These are phyloP conservation scores for Colletotrichum caudatum DNA, from an alignment of 2,329 filamentous ascomycete species.

Conservation along the genomic window DNA sequence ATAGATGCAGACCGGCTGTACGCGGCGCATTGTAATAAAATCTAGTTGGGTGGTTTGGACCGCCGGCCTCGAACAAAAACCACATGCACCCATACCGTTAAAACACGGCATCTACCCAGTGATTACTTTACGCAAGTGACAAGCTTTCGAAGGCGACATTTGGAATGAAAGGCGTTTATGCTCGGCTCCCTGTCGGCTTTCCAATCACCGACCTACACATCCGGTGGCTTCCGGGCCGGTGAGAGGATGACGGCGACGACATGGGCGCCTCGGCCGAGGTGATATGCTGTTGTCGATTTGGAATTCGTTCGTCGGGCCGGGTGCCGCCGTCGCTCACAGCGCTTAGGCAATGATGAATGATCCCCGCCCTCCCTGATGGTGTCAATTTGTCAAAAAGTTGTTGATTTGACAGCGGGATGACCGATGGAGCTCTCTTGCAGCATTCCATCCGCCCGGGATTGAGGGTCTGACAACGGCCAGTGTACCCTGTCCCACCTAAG, in stretches of 20 bases:
- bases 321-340: slow-evolving; percentile 1
- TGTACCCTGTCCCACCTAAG: neutral
- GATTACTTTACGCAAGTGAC: neutral
- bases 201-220: neutral
- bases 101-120: neutral
- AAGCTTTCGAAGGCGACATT: neutral
- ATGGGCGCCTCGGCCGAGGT: slow-evolving; percentile 20
- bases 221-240: slow-evolving; percentile 12
- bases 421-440: neutral
- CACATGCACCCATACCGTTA: neutral
- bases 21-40: neutral
- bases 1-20: neutral
- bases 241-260: neutral
- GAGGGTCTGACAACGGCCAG: neutral
- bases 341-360: neutral
- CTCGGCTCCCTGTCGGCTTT: neutral
- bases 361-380: neutral
- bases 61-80: neutral
- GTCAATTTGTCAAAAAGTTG: slow-evolving; percentile 2
- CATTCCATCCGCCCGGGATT: neutral
- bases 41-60: neutral
- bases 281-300: slow-evolving; percentile 24
- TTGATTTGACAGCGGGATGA: neutral
- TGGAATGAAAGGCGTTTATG: neutral
- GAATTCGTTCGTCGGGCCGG: slow-evolving; percentile 20